Evolutionary conservation across 139 green algal species (phyloP).

Genomic region (Chlamydomonas sp.): DNA sequence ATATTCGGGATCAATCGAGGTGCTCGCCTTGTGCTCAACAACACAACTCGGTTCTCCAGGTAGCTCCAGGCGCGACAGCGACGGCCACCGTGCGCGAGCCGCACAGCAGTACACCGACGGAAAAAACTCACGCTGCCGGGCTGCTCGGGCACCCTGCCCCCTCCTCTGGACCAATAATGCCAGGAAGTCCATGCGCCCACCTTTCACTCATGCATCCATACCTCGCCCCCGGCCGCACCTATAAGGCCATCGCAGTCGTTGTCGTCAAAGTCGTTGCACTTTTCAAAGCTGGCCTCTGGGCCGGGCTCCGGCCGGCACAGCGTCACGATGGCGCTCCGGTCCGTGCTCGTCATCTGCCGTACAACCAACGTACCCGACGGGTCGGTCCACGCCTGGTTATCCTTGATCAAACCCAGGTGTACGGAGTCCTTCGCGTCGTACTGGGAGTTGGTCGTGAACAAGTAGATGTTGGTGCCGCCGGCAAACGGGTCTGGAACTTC

Average conservation of each 20-base stretch:
- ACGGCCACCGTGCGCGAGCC: neutral
- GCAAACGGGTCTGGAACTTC: neutral
- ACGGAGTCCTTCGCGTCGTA: neutral
- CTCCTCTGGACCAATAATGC: neutral
- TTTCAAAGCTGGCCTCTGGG: neutral
- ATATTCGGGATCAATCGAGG: neutral
- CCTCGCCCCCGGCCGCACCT: neutral
- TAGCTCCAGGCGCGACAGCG: neutral
- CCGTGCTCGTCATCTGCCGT: neutral
- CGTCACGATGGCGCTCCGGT: slow-evolving; percentile 10
- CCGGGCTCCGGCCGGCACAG: slow-evolving; percentile 4
- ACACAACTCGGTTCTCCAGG: neutral
- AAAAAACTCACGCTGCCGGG: neutral
- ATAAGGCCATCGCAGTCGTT: slow-evolving; percentile 34
- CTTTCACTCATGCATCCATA: neutral
- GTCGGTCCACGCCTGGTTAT: neutral
- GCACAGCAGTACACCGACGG: no score
- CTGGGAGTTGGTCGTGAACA: slow-evolving; percentile 5
- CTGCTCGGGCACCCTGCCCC: no score
- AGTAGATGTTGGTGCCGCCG: slow-evolving; percentile 15
- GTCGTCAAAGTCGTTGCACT: slow-evolving; percentile 32
- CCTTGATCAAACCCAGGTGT: neutral
- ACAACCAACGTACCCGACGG: slow-evolving; percentile 18
- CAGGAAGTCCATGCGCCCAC: no score
- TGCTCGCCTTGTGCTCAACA: neutral